These are phyloP conservation scores for Avena sativa DNA, from an alignment of 176 grass and related monocot genomes.

Conservation along the genomic window DNA sequence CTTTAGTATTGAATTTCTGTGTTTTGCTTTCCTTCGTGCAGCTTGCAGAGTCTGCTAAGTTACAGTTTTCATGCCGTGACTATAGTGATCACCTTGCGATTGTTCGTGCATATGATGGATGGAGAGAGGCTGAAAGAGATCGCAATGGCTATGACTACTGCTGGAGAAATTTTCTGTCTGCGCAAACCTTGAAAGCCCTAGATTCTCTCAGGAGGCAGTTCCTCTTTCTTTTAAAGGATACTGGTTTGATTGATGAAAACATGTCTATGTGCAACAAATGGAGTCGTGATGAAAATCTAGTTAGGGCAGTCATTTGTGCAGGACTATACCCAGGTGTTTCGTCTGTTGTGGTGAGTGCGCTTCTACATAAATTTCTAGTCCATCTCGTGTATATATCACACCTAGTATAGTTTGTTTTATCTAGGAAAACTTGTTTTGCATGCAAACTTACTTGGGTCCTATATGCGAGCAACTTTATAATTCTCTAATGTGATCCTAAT, in stretches of 20 bases:
- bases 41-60: conserved; percentile 91
- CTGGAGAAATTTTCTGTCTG: conserved; percentile 98
- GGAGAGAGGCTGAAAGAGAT: conserved; percentile 94
- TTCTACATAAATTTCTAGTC: conserved; percentile 29
- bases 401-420: conserved; percentile 18
- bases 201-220: conserved; percentile 94
- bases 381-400: conserved; percentile 11
- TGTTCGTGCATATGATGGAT: conserved; percentile 90
- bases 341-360: conserved; percentile 79
- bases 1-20: conserved; percentile 14
- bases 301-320: conserved; percentile 91
- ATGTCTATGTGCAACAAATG: conserved; percentile 80
- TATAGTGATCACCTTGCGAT: conserved; percentile 94
- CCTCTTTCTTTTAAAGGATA: conserved; percentile 86
- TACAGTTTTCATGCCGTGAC: conserved; percentile 87
- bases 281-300: conserved; percentile 86
- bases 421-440: conserved; percentile 20
- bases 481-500: conserved; percentile 24
- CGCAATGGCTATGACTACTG: conserved; percentile 95
- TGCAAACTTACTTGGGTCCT: conserved; percentile 13
- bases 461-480: not conserved
- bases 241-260: conserved; percentile 81
- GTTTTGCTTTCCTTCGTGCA: conserved; percentile 53
- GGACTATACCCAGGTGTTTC: conserved; percentile 98
- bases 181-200: conserved; percentile 89